Conservation (phyloP, 306 rosid species). For the Casuarina glauca region DNA sequence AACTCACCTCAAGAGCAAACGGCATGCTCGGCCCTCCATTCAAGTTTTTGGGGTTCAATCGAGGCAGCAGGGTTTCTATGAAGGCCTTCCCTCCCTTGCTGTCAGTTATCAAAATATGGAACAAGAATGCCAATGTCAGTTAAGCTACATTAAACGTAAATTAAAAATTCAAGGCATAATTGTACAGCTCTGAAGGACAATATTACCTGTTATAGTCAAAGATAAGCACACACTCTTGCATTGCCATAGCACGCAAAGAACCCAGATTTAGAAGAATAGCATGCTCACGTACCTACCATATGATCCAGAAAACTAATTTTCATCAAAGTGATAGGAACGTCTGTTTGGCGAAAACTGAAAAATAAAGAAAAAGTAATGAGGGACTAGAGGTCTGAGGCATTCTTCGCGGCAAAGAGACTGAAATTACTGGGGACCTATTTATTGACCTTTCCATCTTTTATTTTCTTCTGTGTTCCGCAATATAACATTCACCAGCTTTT, state of each 20-base stretch:
- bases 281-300: conserved; percentile 81
- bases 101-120: conserved; percentile 33
- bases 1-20: conserved; percentile 87
- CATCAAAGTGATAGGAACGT: neutral
- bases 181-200: conserved; percentile 26
- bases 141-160: conserved; percentile 24
- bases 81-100: conserved; percentile 97
- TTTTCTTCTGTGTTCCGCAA: neutral
- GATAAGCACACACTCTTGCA: conserved; percentile 78
- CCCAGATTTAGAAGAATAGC: conserved; percentile 95
- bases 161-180: neutral
- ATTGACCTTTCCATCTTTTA: neutral
- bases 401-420: neutral
- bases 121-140: conserved; percentile 25
- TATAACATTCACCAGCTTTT: neutral
- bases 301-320: conserved; percentile 24
- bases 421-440: neutral
- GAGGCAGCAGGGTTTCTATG: conserved; percentile 74
- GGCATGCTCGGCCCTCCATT: conserved; percentile 94
- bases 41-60: conserved; percentile 74
- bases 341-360: neutral
- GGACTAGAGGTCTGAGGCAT: neutral
- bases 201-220: conserved; percentile 81
- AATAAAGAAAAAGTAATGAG: no score
- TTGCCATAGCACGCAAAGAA: conserved; percentile 93